Evolutionary conservation across 208 protist species (phyloP), one percentile per base, ranked within the genome.

Genomic region (Zelonia costaricensis): DNA sequence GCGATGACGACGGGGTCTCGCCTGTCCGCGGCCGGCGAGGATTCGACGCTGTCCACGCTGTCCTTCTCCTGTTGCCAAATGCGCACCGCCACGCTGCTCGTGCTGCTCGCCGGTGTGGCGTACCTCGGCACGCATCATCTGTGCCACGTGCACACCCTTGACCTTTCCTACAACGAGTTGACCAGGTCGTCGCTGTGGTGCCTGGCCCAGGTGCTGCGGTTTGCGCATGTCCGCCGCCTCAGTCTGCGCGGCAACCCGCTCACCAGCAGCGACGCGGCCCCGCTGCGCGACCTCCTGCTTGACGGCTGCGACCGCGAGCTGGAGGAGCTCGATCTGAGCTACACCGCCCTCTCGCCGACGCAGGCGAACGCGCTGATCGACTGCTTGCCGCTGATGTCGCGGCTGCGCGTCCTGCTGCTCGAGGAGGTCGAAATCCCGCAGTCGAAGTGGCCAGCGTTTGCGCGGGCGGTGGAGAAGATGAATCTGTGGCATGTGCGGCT

Each of bases 181-280:
- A 63, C 63, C 30, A 47, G 57, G 12, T 44, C 30, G 15, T 87
- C 84, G 27, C 62, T 84, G 12, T 62, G 69, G 52, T 79, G 74
- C 75, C 43, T 95, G 13, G 53, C 80, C 18, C 66, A 70, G 42
- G 35, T 84, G 8, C 56, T 95, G 10, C 56, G 48, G 4, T 70
- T 73, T 7, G 93, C 89, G 4, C 55, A 51, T 40, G 52, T 95
- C 13, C 42, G 38, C 22, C 58, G 74, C 39, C 51, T 95, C 1
- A 83, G 76, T 63, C 64, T 95, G 38, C 89, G 84, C 16, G 84
- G 86, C 8, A 95, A 95, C 59, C 49, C 55, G n/a, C 74, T 95
- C n/a, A 55, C 45, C 16, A 68, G 78, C 25, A 42, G 49, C 4
- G 76, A 87, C 16, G 38, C 62, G 8, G 46, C 46, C 3, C 35